Conservation (phyloP, 208 protist genomes). For the Acanthamoeba castellanii region DNA sequence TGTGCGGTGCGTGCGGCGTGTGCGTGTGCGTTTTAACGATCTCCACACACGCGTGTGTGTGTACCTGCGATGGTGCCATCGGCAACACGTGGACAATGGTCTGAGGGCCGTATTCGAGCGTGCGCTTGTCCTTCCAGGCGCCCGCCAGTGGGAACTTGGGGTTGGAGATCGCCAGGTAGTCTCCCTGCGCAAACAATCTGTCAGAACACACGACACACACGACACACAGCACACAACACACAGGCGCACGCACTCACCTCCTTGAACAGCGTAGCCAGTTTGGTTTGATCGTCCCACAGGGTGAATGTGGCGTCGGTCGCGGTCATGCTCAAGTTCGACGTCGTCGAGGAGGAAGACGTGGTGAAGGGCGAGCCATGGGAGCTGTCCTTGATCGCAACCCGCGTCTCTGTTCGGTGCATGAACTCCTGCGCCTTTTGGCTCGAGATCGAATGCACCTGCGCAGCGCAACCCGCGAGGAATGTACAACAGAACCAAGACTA, state of each 20-base stretch:
- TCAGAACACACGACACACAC: too few relatives aligned
- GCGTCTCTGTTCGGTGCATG: background rate
- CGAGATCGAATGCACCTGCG: background rate
- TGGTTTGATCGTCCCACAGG: conserved; percentile 2
- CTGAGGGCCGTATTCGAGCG: conserved; percentile 3
- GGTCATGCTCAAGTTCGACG: background rate
- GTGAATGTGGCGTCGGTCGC: background rate
- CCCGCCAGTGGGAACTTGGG: background rate
- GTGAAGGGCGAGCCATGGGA: background rate
- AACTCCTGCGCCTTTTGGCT: conserved; percentile 16
- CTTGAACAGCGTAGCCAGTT: conserved; percentile 22
- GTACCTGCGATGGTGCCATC: background rate
- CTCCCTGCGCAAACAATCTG: background rate
- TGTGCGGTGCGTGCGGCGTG: too few relatives aligned
- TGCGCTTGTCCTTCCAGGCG: background rate
- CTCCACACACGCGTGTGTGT: background rate
- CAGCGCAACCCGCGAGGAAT: background rate
- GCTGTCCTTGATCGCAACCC: background rate
- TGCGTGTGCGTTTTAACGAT: background rate
- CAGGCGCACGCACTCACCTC: background rate
- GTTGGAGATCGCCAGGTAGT: background rate
- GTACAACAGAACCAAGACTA: background rate
- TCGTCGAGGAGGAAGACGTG: background rate
- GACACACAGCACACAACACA: background rate
- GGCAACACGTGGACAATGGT: background rate